phyloP scores from a whole-genome alignment of 176 grass and related monocot species.

The Eremochloa ophiuroides region DNA sequence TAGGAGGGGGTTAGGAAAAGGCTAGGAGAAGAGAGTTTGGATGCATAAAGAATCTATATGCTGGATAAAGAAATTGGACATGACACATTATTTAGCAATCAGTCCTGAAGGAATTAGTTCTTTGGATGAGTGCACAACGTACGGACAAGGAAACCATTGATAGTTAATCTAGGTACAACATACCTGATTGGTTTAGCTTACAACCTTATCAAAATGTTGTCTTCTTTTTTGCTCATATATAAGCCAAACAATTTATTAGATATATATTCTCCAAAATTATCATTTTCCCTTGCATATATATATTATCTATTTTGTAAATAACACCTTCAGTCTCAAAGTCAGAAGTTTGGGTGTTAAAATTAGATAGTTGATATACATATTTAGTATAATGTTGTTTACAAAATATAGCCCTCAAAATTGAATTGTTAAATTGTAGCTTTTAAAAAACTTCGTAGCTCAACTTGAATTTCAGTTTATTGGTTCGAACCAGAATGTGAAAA shows the following conservation, averaged over 20 bases:
- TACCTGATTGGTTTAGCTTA: slow-evolving; percentile 1
- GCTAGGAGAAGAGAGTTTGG: background rate
- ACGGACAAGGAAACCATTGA: slow-evolving; percentile 32
- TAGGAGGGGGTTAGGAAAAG: background rate
- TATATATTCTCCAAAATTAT: background rate
- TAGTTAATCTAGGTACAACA: background rate
- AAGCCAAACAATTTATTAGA: background rate
- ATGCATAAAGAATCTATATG: background rate
- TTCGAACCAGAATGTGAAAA: background rate
- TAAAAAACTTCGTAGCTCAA: no score
- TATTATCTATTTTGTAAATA: background rate
- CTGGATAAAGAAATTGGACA: background rate
- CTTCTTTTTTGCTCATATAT: background rate
- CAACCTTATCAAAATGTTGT: background rate
- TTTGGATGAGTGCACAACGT: slow-evolving; percentile 16
- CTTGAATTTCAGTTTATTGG: background rate
- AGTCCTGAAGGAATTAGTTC: slow-evolving; percentile 8
- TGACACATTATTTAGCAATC: background rate
- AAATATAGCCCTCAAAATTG: background rate
- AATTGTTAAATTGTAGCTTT: background rate
- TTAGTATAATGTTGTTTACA: background rate
- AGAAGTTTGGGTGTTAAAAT: background rate
- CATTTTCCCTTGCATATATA: background rate
- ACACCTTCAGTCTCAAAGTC: background rate
- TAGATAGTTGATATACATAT: background rate